Base-by-base conservation (phyloP, 768 basidiomycete genomes). In the Cystobasidium onofrii region DNA sequence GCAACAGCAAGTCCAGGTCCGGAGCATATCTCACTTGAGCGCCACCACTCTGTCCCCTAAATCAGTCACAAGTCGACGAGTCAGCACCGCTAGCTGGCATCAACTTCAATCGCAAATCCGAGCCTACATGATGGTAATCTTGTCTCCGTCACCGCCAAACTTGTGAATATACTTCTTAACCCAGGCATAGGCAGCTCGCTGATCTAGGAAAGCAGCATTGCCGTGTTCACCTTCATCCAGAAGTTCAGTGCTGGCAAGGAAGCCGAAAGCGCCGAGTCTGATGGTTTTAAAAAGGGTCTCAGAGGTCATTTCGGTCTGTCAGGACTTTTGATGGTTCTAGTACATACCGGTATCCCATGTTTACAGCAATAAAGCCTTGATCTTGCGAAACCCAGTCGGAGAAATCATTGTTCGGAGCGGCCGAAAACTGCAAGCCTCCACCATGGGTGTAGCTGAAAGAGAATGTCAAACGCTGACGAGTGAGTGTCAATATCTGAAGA, bases 181-280 rank as follows among this genome's bases (percentile, higher is more conserved):
- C 62, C 65, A 67, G 27, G 36, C 52, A 60, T 50, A 60, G 7
- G 43, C 65, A 17, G 54, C 54, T 10, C 65, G 39, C 65, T 50
- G 39, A 67, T 67, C 65, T 27, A 67, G 20, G 65, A 67, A 60
- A 67, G 43, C 65, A 18, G 65, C 65, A 60, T 67, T 67, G 31
- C 43, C 65, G 20, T 60, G 54, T 33, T 67, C 65, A 20, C 65
- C 65, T 27, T 67, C 65, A 18, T 67, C 44, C 13, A 60, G 54
- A 17, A 67, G 43, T 33, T 67, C 65, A 62, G 36, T 7, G 65
- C 33, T 36, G 20, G 65, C 65, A 7, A 67, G 64, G 65, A 67
- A 67, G 18, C 65, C 65, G 27, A 67, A 67, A 31, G 43, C 44
- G 23, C 65, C 65, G 25, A 67, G 65, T 33, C 62, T 33, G 7